Evolutionary conservation across 495 filamentous ascomycete genomes (phyloP).

Genomic region (Viridothelium virens): DNA sequence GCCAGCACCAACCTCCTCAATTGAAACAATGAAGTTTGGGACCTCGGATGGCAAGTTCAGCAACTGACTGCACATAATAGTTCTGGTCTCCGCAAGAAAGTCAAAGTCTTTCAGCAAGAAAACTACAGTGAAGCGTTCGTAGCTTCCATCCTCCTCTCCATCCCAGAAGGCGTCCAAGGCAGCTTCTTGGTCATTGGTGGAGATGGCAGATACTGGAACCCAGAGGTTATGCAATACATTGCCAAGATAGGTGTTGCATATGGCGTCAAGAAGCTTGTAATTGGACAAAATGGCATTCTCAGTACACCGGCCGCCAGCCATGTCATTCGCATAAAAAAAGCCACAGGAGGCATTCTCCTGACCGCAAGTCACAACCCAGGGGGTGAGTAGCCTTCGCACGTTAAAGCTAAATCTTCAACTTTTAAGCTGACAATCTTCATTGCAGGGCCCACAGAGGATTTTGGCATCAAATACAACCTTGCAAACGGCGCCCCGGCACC

Average conservation of each 20-base stretch:
- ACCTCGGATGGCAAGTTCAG: conserved; percentile 8
- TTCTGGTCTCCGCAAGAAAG: conserved; percentile 97
- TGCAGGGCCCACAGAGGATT: conserved; percentile 82
- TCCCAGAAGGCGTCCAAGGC: conserved; percentile 84
- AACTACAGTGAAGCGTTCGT: conserved; percentile 96
- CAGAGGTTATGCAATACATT: conserved; percentile 90
- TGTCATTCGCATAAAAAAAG: conserved; percentile 84
- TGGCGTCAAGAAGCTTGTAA: conserved; percentile 95
- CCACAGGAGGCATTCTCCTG: conserved; percentile 91
- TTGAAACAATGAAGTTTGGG: neutral
- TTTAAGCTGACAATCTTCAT: neutral
- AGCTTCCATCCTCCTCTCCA: conserved; percentile 85
- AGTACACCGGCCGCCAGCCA: conserved; percentile 94
- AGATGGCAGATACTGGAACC: conserved; percentile 95
- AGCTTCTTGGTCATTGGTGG: conserved; percentile 93
- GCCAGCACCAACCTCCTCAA: neutral
- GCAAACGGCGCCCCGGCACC: conserved; percentile 91
- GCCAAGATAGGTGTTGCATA: conserved; percentile 96
- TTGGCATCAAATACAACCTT: conserved; percentile 99
- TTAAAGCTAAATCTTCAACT: neutral
- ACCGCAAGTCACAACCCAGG: conserved; percentile 98
- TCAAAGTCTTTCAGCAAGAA: conserved; percentile 89
- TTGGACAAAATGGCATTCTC: conserved; percentile 92
- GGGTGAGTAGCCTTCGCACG: conserved; percentile 50
- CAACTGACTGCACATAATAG: conserved; percentile 43